Base-by-base conservation (phyloP, 75 land plant genomes). In the Larix kaempferi region DNA sequence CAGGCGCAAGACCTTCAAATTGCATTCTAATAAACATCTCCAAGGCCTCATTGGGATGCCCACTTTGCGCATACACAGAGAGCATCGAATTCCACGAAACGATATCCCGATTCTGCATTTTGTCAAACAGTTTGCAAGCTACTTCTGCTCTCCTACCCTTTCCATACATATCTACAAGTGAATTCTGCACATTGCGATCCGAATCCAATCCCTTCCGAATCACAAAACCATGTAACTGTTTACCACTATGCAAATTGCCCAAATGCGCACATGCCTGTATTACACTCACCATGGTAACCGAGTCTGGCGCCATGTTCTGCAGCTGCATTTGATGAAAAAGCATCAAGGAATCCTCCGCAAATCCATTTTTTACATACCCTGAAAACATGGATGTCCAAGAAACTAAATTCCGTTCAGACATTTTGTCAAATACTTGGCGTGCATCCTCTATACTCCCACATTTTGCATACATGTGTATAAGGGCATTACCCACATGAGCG, bases 391-490 rank as follows among this genome's bases (percentile, higher is more conserved):
- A 37, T 37, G 56, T 65, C 83, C 83, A 81, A 0, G 83, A 62
- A 7, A 66, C 41, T 0, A 56, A 74, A 60, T 89, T 88, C 49
- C 66, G 33, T n/a, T 54, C 55, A 49, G 41, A 27, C 67, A 80
- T 59, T 29, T 78, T 41, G 27, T 77, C 74, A 77, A 81, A 81
- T 19, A 81, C 57, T 27, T 26, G 8, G n/a, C 80, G 64, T 21
- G 80, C 83, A 55, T 25, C 57, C 3, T 56, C 33, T 13, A 81
- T 25, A 39, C 61, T 41, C 49, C 60, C 57, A 33, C 73, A 81
- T 54, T 52, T 64, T 21, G 80, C 73, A 77, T 81, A 77, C 79
- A 78, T 74, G 77, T 78, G 54, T 39, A 78, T 52, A 54, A 78
- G 49, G 21, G 79, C 77, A 49, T 74, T 78, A 13, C 33, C 33